Percentiles rank a stretch among this genome's conserved stretches.
Conservation (phyloP, 805 yeast genomes). For the Martiniozyma abietophila region DNA sequence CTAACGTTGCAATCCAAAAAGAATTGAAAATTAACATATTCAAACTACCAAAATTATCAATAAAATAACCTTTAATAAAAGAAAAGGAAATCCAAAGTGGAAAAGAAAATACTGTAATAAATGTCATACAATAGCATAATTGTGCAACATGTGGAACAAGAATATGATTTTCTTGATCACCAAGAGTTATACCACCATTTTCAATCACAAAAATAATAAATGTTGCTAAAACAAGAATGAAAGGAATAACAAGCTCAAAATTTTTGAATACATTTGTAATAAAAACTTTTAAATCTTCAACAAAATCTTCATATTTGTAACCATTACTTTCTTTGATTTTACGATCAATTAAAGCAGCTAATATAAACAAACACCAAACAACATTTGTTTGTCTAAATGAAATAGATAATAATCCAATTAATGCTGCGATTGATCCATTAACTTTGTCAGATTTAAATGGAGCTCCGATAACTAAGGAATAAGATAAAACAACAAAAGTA, state of each 20-base stretch:
- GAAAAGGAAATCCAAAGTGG: slow-evolving; percentile 61
- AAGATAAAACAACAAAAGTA: slow-evolving; percentile 48
- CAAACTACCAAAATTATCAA: slow-evolving; percentile 22
- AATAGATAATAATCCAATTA: slow-evolving; percentile 54
- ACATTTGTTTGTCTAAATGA: slow-evolving; percentile 87
- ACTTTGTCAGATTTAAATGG: slow-evolving; percentile 14
- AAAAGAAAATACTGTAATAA: slow-evolving; percentile 53
- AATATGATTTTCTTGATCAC: slow-evolving; percentile 82
- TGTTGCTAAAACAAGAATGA: slow-evolving; percentile 35
- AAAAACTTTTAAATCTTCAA: slow-evolving; percentile 17
- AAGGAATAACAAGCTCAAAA: slow-evolving; percentile 37
- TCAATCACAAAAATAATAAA: slow-evolving; percentile 50
- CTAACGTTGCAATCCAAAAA: slow-evolving; percentile 26
- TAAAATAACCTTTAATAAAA: slow-evolving; percentile 33
- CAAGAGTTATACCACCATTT: slow-evolving; percentile 84
- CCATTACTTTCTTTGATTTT: slow-evolving; percentile 28
- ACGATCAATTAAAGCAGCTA: slow-evolving; percentile 45
- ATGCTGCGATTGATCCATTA: slow-evolving; percentile 34
- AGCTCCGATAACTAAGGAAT: slow-evolving; percentile 35
- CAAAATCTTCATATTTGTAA: slow-evolving; percentile 23
- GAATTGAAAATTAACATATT: slow-evolving; percentile 15
- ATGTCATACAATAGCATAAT: slow-evolving; percentile 64
- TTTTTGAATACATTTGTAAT: slow-evolving; percentile 25
- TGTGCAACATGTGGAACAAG: slow-evolving; percentile 70
- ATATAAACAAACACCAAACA: slow-evolving; percentile 66